Evolutionary conservation across 164 flowering plant genomes (phyloP).

Genomic region (grape (Vitis vinifera)): ASM3070453v1 NC_081815.1:4708501-4709000

Average conservation of each 20-base stretch:
- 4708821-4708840: slow-evolving; percentile 76
- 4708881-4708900: slow-evolving; percentile 76
- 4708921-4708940: slow-evolving; percentile 49
- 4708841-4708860: slow-evolving; percentile 81
- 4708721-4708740: background rate
- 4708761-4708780: background rate
- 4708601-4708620: too few species aligned
- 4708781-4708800: slow-evolving; percentile 18
- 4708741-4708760: background rate
- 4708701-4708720: background rate
- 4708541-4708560: too few species aligned
- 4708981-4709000: slow-evolving; percentile 70
- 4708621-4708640: background rate
- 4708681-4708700: background rate
- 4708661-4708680: background rate
- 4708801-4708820: slow-evolving; percentile 39
- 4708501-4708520: too few species aligned
- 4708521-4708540: too few species aligned
- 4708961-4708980: slow-evolving; percentile 78
- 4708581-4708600: too few species aligned
- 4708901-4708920: slow-evolving; percentile 62
- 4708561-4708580: too few species aligned
- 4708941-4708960: slow-evolving; percentile 88
- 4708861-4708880: slow-evolving; percentile 56
- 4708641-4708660: background rate